A percentile compares a stretch with the other conserved stretches of the same genome.
phyloP scores from a whole-genome alignment of 805 yeast species.

The Candida tibetensis region DNA sequence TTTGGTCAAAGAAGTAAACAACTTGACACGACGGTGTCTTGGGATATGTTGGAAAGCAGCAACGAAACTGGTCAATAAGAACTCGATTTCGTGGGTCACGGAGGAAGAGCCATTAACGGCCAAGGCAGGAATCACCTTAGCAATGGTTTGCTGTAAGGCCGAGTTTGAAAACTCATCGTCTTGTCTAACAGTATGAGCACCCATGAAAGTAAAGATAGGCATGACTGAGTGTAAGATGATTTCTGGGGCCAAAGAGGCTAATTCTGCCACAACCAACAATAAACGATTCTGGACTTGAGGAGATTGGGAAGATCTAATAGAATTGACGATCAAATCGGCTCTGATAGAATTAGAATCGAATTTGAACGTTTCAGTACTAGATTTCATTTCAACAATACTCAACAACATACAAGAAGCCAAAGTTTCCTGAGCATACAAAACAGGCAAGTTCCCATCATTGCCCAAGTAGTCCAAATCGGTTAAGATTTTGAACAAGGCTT shows the following conservation, averaged over 20 bases:
- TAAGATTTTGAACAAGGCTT: conserved; percentile 56
- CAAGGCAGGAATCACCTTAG: conserved; percentile 88
- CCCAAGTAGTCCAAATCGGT: conserved; percentile 83
- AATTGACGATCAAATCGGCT: conserved; percentile 87
- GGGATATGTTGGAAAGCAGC: conserved; percentile 96
- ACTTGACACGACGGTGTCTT: conserved; percentile 86
- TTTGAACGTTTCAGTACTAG: conserved; percentile 21
- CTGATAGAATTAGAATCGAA: conserved; percentile 68
- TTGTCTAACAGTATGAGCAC: conserved; percentile 93
- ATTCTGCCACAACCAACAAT: conserved; percentile 76
- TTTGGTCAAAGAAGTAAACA: conserved; percentile 73
- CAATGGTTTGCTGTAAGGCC: conserved; percentile 88
- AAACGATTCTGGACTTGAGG: conserved; percentile 94
- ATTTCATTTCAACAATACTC: conserved; percentile 56
- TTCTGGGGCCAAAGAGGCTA: conserved; percentile 89
- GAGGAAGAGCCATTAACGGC: conserved; percentile 42
- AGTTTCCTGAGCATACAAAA: conserved; percentile 86
- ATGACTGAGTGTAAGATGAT: conserved; percentile 90
- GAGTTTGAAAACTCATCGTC: conserved; percentile 94
- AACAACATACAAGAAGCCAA: conserved; percentile 81
- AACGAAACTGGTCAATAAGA: conserved; percentile 82
- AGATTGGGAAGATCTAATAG: conserved; percentile 82
- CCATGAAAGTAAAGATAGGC: conserved; percentile 99
- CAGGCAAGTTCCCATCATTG: conserved; percentile 87
- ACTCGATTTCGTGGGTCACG: conserved; percentile 66